Conservation (phyloP, 768 basidiomycete species). For the Tylopilus cervinicoccineus region DNA sequence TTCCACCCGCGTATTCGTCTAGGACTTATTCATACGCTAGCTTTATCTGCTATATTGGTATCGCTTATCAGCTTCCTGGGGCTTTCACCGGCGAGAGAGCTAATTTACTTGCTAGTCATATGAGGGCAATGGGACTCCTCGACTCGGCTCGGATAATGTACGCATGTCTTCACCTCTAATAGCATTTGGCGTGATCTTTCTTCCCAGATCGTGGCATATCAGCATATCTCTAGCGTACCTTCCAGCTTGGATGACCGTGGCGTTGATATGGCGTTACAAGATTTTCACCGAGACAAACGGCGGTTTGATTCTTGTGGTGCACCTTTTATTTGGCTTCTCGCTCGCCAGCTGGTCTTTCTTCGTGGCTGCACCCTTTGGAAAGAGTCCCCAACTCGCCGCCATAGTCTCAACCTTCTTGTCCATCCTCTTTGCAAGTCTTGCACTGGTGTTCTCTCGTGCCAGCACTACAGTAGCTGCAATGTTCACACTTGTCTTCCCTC, state of each 20-base stretch:
- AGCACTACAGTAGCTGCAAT: conserved; percentile 48
- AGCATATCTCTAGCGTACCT: conserved; percentile 65
- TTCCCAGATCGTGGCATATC: conserved; percentile 55
- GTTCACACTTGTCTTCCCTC: conserved; percentile 70
- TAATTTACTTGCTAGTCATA: conserved; percentile 58
- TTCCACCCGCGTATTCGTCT: background rate
- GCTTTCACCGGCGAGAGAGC: conserved; percentile 66
- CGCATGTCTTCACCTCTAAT: conserved; percentile 11
- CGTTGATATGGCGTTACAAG: conserved; percentile 58
- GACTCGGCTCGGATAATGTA: conserved; percentile 66
- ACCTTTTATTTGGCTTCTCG: conserved; percentile 63
- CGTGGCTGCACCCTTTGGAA: conserved; percentile 63
- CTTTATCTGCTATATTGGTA: conserved; percentile 68
- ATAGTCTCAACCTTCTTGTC: conserved; percentile 61
- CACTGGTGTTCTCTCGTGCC: conserved; percentile 46
- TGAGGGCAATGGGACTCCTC: conserved; percentile 76
- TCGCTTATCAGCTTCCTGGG: conserved; percentile 76
- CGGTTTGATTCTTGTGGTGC: conserved; percentile 57
- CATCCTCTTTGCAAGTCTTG: conserved; percentile 65
- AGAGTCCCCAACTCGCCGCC: conserved; percentile 69
- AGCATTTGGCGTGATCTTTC: background rate
- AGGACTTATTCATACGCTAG: conserved; percentile 30
- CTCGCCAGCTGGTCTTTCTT: conserved; percentile 74
- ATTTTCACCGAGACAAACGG: conserved; percentile 62
- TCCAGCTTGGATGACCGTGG: conserved; percentile 71